phyloP scores from a whole-genome alignment of 2,329 filamentous ascomycete species.

The Sphaceloma murrayae region DNA sequence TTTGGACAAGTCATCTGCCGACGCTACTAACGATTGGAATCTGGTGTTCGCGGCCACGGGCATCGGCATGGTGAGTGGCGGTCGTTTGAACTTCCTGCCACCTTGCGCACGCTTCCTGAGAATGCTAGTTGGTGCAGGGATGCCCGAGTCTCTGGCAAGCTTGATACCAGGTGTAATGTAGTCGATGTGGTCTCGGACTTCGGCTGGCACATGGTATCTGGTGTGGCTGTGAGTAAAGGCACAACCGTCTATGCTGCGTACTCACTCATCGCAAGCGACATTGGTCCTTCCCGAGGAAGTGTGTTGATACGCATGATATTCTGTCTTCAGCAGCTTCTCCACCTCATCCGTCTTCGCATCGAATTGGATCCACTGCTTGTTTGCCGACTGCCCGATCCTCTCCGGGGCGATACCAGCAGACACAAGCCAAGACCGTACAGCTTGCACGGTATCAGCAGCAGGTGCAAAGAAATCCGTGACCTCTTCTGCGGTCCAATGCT shows the following conservation, averaged over 20 bases:
- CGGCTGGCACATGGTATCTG: slow-evolving; percentile 24
- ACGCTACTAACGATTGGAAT: neutral
- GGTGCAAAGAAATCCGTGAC: slow-evolving; percentile 25
- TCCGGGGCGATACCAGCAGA: slow-evolving; percentile 19
- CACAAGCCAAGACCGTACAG: slow-evolving; percentile 24
- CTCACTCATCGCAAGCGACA: slow-evolving; percentile 35
- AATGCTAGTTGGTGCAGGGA: slow-evolving; percentile 21
- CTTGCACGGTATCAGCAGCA: slow-evolving; percentile 21
- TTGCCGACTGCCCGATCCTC: slow-evolving; percentile 26
- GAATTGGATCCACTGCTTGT: slow-evolving; percentile 22
- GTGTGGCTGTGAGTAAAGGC: slow-evolving; percentile 13
- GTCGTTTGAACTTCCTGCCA: slow-evolving; percentile 32
- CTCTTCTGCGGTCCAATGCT: slow-evolving; percentile 26
- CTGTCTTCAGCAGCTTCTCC: slow-evolving; percentile 31
- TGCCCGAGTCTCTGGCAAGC: slow-evolving; percentile 21
- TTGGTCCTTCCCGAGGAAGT: slow-evolving; percentile 26
- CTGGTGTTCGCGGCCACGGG: slow-evolving; percentile 22
- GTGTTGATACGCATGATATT: slow-evolving; percentile 34
- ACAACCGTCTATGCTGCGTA: slow-evolving; percentile 23
- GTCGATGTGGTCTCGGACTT: slow-evolving; percentile 20
- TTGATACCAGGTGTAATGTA: slow-evolving; percentile 26
- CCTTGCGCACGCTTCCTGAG: slow-evolving; percentile 22
- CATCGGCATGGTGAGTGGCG: slow-evolving; percentile 34
- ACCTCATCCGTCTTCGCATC: slow-evolving; percentile 22
- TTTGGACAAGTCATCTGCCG: slow-evolving; percentile 17